Conservation (phyloP, 176 grass and related monocot species). For the Microstegium vimineum region DNA sequence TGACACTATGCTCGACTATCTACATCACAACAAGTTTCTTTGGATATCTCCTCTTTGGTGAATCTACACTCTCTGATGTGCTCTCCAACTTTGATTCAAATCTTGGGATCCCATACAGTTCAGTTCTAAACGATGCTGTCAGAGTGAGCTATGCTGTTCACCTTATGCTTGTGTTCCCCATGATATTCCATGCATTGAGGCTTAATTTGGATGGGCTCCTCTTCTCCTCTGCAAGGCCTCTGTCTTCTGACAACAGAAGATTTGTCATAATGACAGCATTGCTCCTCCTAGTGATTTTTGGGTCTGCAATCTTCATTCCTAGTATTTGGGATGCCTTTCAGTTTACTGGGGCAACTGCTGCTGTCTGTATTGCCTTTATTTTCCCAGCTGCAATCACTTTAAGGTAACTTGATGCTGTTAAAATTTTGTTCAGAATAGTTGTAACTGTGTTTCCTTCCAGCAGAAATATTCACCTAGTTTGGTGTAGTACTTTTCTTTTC, state of each 20-base stretch:
- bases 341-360: constrained; percentile 93
- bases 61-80: constrained; percentile 77
- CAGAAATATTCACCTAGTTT: background rate
- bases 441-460: background rate
- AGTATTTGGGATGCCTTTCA: constrained; percentile 99
- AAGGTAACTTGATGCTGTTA: constrained; percentile 39
- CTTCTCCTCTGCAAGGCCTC: constrained; percentile 53
- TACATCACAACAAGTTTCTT: constrained; percentile 92
- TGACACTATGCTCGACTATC: constrained; percentile 71
- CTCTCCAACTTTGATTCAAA: constrained; percentile 91
- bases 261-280: constrained; percentile 56
- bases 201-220: constrained; percentile 88
- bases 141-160: constrained; percentile 87
- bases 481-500: background rate
- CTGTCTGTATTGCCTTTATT: constrained; percentile 96
- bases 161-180: constrained; percentile 97
- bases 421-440: background rate
- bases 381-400: constrained; percentile 85
- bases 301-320: constrained; percentile 88
- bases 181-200: constrained; percentile 93
- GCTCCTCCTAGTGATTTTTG: constrained; percentile 71
- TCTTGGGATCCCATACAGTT: constrained; percentile 89
- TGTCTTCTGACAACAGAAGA: constrained; percentile 66
- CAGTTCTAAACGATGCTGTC: constrained; percentile 72
- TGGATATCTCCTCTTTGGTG: constrained; percentile 84